Base-by-base conservation (phyloP, 345 rosid genomes). In the Eutrema heterophyllum region DNA sequence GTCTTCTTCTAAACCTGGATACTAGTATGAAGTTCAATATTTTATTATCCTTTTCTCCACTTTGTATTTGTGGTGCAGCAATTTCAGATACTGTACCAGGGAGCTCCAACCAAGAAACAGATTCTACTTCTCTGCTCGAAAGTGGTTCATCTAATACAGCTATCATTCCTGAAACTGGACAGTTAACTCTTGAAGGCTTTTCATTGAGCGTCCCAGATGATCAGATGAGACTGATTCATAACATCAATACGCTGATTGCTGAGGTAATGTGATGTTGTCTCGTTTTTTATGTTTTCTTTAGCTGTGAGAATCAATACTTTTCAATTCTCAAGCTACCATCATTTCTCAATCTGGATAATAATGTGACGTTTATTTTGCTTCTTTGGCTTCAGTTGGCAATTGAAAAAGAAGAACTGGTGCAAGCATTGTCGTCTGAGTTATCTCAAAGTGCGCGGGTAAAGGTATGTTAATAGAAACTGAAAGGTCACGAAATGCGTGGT, bases 401-500 rank as follows among this genome's bases (percentile, higher is more conserved):
- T 79, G 99, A 92, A 79, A 90, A 90, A 75, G 97, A 96, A 71
- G 98, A 92, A 74, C 80, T 96, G 79, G 64, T 82, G 68, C 89
- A 86, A 78, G 84, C 93, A 48, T 73, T 96, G 78, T 86, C 89
- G 15, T 84, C 96, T 51, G 91, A 87, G 78, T 82, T 80, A 63
- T 84, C 93, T 64, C 90, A 85, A 78, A 85, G 83, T 76, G 86
- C 89, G 50, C 90, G 76, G 70, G 73, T 96, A 56, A 83, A 89
- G 97, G 99, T 96, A 86, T 73, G 61, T 18, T 52, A 49, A 72
- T 35, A 30, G 9, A 9, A 46, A 63, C 76, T 21, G 29, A 3
- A 14, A 36, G 27, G 9, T 8, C 48, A 35, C 10, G 12, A 45
- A 59, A 16, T 38, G 12, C 46, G 18, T 40, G 53, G 33, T 7